These are phyloP conservation scores for Porcisia deanei DNA, from an alignment of 208 protist species.

Conservation along the genomic window DNA sequence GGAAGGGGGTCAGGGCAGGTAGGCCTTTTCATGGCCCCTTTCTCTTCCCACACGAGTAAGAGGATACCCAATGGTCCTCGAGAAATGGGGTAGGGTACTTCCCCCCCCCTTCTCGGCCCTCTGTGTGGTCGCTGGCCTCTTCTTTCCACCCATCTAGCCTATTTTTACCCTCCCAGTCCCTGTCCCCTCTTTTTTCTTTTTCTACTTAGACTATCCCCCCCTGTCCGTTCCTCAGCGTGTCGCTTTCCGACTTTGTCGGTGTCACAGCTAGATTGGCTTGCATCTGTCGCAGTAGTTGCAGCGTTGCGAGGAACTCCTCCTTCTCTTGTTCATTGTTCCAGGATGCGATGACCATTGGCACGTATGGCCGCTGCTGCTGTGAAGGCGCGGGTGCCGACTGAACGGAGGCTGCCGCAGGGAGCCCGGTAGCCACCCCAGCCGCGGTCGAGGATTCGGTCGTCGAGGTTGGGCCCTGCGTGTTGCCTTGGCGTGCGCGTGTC, in stretches of 20 bases:
- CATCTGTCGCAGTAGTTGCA: constrained; percentile 41
- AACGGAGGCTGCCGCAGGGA: background rate
- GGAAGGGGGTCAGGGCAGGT: no score
- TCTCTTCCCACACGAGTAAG: no score
- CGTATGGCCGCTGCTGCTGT: constrained; percentile 27
- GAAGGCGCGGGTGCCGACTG: background rate
- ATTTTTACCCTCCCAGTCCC: background rate
- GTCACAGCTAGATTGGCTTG: constrained; percentile 21
- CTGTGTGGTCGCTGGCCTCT: no score
- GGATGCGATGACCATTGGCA: constrained; percentile 68
- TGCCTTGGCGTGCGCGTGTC: constrained; percentile 43
- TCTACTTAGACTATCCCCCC: background rate
- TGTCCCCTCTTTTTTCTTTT: background rate
- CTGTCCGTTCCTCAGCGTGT: background rate
- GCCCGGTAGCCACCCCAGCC: background rate
- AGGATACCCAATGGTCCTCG: no score
- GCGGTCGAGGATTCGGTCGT: background rate
- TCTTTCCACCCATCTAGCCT: no score
- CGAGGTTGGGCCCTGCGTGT: constrained; percentile 11
- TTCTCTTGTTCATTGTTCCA: constrained; percentile 65
- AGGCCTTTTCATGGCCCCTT: no score
- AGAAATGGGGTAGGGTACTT: no score
- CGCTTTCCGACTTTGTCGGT: background rate
- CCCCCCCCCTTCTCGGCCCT: no score
- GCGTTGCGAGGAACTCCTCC: constrained; percentile 60